Percentiles rank a stretch among this genome's conserved stretches.
phyloP scores from a whole-genome alignment of 1,139 yeast species.

The Wickerhamomyces sp. region DNA sequence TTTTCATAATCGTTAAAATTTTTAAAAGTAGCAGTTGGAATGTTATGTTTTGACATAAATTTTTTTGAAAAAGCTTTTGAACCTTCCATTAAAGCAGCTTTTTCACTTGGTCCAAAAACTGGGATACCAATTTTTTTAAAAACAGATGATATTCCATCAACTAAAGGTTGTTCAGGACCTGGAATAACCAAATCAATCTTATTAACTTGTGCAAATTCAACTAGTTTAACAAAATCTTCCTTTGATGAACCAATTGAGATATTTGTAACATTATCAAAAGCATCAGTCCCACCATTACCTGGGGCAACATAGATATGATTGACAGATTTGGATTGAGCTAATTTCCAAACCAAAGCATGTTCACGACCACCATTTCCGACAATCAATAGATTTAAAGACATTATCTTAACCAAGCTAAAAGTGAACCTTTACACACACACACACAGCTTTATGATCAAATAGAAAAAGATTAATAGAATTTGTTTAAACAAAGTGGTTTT shows the following conservation, averaged over 20 bases:
- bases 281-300: conserved; percentile 91
- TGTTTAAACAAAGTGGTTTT: no score
- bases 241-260: conserved; percentile 62
- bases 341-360: conserved; percentile 93
- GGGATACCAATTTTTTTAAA: conserved; percentile 82
- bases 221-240: conserved; percentile 53
- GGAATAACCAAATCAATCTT: conserved; percentile 78
- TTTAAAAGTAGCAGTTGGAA: conserved; percentile 89
- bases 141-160: conserved; percentile 77
- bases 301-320: conserved; percentile 84
- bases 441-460: no score
- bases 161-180: conserved; percentile 99
- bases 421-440: no score
- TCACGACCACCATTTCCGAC: conserved; percentile 99
- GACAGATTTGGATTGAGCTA: conserved; percentile 73
- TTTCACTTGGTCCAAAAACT: conserved; percentile 89
- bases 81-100: conserved; percentile 95
- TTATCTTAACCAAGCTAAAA: conserved; percentile 3
- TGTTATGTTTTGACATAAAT: conserved; percentile 85
- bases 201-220: conserved; percentile 66
- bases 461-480: no score
- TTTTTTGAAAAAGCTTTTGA: conserved; percentile 93
- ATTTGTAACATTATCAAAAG: conserved; percentile 57
- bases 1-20: conserved; percentile 73
- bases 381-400: conserved; percentile 64